A percentile compares a stretch with the other conserved stretches of the same genome.
Conservation (phyloP, 768 basidiomycete species). For the Rhizopogon roseolus region DNA sequence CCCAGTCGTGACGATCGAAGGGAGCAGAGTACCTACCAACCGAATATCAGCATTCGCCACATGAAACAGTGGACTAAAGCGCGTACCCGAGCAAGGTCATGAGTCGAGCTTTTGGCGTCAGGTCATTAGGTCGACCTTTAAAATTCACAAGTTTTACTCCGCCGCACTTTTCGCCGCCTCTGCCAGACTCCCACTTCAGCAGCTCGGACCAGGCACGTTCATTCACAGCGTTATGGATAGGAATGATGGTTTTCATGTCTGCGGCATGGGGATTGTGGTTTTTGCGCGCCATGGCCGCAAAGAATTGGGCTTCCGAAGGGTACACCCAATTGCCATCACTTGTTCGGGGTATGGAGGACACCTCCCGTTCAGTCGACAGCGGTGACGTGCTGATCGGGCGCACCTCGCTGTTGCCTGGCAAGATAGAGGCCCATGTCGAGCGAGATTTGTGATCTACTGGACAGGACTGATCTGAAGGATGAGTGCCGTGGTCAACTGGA, state of each 20-base stretch:
- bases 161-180: slow-evolving; percentile 80
- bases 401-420: slow-evolving; percentile 11
- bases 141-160: slow-evolving; percentile 84
- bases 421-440: slow-evolving; percentile 36
- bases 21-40: slow-evolving; percentile 78
- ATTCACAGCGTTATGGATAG: slow-evolving; percentile 99
- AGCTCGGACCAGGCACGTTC: slow-evolving; percentile 88
- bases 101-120: slow-evolving; percentile 75
- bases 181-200: slow-evolving; percentile 74
- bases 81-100: slow-evolving; percentile 85
- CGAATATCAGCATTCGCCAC: neutral
- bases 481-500: slow-evolving; percentile 42
- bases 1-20: slow-evolving; percentile 97
- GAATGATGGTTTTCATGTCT: slow-evolving; percentile 97
- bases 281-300: slow-evolving; percentile 93
- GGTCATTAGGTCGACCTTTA: slow-evolving; percentile 80
- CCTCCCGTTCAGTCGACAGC: slow-evolving; percentile 71
- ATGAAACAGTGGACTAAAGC: neutral
- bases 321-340: slow-evolving; percentile 88
- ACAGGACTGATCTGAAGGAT: slow-evolving; percentile 37
- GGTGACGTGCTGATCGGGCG: slow-evolving; percentile 11
- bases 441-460: slow-evolving; percentile 62
- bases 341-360: slow-evolving; percentile 82
- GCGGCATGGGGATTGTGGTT: slow-evolving; percentile 79
- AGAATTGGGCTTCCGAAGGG: slow-evolving; percentile 98